Base-by-base conservation (phyloP, 164 flowering plant species). In the Dillenia turbinata region DNA sequence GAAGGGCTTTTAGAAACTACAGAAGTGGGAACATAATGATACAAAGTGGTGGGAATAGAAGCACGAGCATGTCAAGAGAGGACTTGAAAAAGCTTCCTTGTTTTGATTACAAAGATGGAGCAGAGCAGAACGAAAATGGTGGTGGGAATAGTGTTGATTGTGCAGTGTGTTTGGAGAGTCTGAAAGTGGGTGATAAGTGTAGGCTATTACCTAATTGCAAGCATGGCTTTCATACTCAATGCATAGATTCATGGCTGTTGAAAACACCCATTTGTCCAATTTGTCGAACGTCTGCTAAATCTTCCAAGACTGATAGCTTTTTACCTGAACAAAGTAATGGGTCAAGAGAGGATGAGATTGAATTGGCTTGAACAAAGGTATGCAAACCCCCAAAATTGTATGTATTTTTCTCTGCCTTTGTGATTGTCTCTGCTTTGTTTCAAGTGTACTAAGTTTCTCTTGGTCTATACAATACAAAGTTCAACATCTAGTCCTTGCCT, bases 21-120 rank as follows among this genome's bases (percentile, higher is more conserved):
- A 54, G 33, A 12, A 51, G 53, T 40, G 60, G 43, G 10, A 22
- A 45, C 1, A 54, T 33, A 33, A 33, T 56, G 43, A 66, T 16
- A 5, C 68, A 60, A n/a, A 49, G 63, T 8, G 56, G 52, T 9
- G 54, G 56, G 40, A 15, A 12, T 8, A 52, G 67, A 16, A 69
- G 69, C 24, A 56, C 56, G 57, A 77, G 76, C 68, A 71, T 86
- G 85, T 77, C 84, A 12, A 46, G 10, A 19, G 80, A 79, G 19
- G 92, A 85, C 47, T 16, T 87, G 9, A 72, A 85, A 64, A 85
- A 70, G 77, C 82, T 87, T 54, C 92, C 92, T 24, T 66, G 79
- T 62, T 85, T 68, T 65, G 80, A 77, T 45, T 83, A 67, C 57
- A 61, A 70, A n/a, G 70, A 66, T 14, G 57, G 54, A 54, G 78